These are phyloP conservation scores for Mercurialis annua DNA, from an alignment of 345 rosid genomes.

Conservation along the genomic window DNA sequence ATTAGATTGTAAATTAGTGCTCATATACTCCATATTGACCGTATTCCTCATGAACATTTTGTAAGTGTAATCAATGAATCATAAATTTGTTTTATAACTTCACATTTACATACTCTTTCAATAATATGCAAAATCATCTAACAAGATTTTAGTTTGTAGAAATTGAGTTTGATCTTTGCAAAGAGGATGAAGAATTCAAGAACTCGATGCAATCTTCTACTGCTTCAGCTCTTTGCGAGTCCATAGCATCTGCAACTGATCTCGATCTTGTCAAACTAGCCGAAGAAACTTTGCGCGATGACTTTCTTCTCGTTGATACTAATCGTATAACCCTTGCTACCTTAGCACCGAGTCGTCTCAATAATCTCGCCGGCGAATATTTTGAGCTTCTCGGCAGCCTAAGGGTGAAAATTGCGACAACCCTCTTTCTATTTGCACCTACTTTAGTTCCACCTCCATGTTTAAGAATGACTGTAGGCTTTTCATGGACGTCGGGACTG, in stretches of 20 bases:
- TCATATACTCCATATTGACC: too few relatives aligned
- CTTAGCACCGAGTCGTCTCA: slow-evolving; percentile 55
- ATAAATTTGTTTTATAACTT: not conserved
- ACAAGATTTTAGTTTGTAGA: slow-evolving; percentile 50
- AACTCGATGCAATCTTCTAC: slow-evolving; percentile 89
- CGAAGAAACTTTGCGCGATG: slow-evolving; percentile 46
- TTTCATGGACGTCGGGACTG: slow-evolving; percentile 55
- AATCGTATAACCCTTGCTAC: slow-evolving; percentile 49
- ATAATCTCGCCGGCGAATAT: slow-evolving; percentile 41
- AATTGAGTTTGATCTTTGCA: slow-evolving; percentile 69
- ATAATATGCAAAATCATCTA: slow-evolving; percentile 6
- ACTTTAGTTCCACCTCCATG: slow-evolving; percentile 30
- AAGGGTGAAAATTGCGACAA: slow-evolving; percentile 45
- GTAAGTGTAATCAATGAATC: slow-evolving; percentile 1
- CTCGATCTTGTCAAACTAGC: slow-evolving; percentile 56
- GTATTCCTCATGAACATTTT: too few relatives aligned
- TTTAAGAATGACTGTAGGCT: slow-evolving; percentile 41
- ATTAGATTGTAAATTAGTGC: too few relatives aligned
- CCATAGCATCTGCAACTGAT: slow-evolving; percentile 62
- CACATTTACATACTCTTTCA: not conserved
- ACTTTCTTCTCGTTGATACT: slow-evolving; percentile 41
- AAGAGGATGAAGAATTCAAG: slow-evolving; percentile 71
- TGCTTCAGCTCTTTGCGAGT: slow-evolving; percentile 83
- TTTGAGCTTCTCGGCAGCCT: slow-evolving; percentile 36
- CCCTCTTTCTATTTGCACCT: slow-evolving; percentile 33